These are phyloP conservation scores for Lenzites betulinus DNA, from an alignment of 768 basidiomycete genomes.

Conservation along the genomic window DNA sequence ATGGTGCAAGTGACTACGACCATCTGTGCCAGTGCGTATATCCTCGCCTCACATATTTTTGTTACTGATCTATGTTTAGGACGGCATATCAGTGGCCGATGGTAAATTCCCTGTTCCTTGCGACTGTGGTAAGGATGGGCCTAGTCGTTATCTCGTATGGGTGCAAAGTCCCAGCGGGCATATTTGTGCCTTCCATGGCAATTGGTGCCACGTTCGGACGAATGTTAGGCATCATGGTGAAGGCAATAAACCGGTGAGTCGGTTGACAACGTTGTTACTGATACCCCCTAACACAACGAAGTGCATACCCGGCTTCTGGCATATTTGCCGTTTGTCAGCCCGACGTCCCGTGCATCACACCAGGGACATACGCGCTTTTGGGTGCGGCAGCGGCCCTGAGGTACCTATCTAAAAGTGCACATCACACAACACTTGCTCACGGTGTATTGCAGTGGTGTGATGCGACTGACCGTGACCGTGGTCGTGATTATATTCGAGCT, in stretches of 20 bases:
- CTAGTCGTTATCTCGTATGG: constrained; percentile 94
- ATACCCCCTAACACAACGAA: constrained; percentile 32
- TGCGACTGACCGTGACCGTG: constrained; percentile 95
- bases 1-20: constrained; percentile 87
- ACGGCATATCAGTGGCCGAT: constrained; percentile 92
- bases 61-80: constrained; percentile 42
- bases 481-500: constrained; percentile 99
- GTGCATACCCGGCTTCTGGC: constrained; percentile 79
- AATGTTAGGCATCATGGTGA: constrained; percentile 96
- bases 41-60: background rate
- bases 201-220: constrained; percentile 96
- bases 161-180: constrained; percentile 94
- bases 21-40: constrained; percentile 90
- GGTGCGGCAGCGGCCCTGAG: constrained; percentile 96
- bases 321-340: constrained; percentile 91
- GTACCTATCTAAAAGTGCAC: constrained; percentile 40
- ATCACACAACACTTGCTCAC: background rate
- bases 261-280: background rate
- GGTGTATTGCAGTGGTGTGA: constrained; percentile 66
- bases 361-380: constrained; percentile 96
- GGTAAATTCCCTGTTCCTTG: constrained; percentile 88
- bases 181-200: constrained; percentile 99
- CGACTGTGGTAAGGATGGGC: constrained; percentile 84
- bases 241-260: constrained; percentile 81
- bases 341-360: constrained; percentile 95